A percentile compares a stretch with the other conserved stretches of the same genome.
These are phyloP conservation scores for Odontarrhena argentea DNA, from an alignment of 345 rosid species.

Conservation along the genomic window DNA sequence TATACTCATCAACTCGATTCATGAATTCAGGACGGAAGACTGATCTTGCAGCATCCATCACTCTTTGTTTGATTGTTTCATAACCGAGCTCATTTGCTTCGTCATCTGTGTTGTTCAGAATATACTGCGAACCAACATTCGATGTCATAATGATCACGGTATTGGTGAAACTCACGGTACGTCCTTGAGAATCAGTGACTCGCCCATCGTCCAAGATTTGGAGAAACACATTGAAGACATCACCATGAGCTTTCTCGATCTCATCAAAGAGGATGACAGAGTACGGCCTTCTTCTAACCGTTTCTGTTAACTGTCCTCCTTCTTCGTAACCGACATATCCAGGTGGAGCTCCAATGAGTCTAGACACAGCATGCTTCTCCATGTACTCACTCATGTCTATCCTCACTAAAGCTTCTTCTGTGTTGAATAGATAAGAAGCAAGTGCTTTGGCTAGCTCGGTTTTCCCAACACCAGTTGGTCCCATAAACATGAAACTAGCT, in stretches of 20 bases:
- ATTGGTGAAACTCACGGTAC: slow-evolving; percentile 92
- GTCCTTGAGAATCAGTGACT: slow-evolving; percentile 96
- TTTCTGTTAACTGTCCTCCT: slow-evolving; percentile 96
- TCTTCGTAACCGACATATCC: slow-evolving; percentile 98
- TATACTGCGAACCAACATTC: slow-evolving; percentile 89
- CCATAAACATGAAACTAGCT: slow-evolving; percentile 99
- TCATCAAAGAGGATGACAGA: slow-evolving; percentile 96
- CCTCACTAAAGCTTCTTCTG: slow-evolving; percentile 93
- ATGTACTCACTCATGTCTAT: slow-evolving; percentile 99
- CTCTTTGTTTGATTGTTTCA: slow-evolving; percentile 78
- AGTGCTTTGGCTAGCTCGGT: slow-evolving; percentile 95
- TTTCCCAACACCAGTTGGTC: slow-evolving; percentile 99
- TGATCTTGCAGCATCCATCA: slow-evolving; percentile 96
- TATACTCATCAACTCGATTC: slow-evolving; percentile 97
- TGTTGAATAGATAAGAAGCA: slow-evolving; percentile 90
- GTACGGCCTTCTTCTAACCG: slow-evolving; percentile 90
- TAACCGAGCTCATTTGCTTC: slow-evolving; percentile 72
- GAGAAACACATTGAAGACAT: slow-evolving; percentile 94
- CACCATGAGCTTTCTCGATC: slow-evolving; percentile 96
- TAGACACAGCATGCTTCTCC: slow-evolving; percentile 98
- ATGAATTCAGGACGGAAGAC: slow-evolving; percentile 96
- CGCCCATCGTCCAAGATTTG: slow-evolving; percentile 97
- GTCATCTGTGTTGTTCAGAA: slow-evolving; percentile 70
- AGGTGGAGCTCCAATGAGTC: slow-evolving; percentile 98
- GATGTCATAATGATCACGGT: slow-evolving; percentile 94